Percentiles rank a stretch among this genome's conserved stretches.
These are phyloP conservation scores for Ganoderma lucidum DNA, from an alignment of 1,284 basidiomycete species.

Conservation along the genomic window DNA sequence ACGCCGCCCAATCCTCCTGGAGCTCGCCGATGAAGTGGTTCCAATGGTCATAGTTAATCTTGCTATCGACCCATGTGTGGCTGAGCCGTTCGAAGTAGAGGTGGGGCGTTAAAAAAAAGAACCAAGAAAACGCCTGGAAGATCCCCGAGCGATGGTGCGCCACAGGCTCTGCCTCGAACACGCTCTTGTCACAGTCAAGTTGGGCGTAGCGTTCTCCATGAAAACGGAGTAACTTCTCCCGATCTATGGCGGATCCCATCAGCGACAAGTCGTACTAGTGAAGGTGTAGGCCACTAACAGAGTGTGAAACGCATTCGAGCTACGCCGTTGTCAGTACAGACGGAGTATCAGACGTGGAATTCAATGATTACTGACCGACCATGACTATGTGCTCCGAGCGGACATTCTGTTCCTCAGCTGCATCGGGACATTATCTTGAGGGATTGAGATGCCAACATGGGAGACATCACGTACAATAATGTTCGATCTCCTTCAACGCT, in stretches of 20 bases:
- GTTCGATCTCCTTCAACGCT: conserved; percentile 15
- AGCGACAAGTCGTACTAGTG: no score
- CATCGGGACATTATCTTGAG: neutral
- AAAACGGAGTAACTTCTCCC: conserved; percentile 31
- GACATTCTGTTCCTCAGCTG: neutral
- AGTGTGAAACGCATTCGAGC: neutral
- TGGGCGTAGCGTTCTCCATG: conserved; percentile 37
- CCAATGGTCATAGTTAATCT: conserved; percentile 38
- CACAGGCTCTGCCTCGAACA: neutral
- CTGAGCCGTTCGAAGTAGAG: conserved; percentile 35
- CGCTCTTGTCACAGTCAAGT: conserved; percentile 21
- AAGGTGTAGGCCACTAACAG: neutral
- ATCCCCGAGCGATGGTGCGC: conserved; percentile 15
- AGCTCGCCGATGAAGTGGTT: conserved; percentile 34
- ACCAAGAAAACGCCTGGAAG: conserved; percentile 32
- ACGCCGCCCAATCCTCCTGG: conserved; percentile 38
- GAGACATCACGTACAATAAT: neutral
- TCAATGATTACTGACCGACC: neutral
- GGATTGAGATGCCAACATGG: neutral
- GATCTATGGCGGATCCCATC: neutral
- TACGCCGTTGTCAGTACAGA: neutral
- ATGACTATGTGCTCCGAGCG: neutral
- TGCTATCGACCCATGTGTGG: conserved; percentile 37
- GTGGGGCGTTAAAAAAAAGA: conserved; percentile 37
- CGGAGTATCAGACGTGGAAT: neutral